These are phyloP conservation scores for Lactarius akahatsu DNA, from an alignment of 768 basidiomycete genomes.

Conservation along the genomic window DNA sequence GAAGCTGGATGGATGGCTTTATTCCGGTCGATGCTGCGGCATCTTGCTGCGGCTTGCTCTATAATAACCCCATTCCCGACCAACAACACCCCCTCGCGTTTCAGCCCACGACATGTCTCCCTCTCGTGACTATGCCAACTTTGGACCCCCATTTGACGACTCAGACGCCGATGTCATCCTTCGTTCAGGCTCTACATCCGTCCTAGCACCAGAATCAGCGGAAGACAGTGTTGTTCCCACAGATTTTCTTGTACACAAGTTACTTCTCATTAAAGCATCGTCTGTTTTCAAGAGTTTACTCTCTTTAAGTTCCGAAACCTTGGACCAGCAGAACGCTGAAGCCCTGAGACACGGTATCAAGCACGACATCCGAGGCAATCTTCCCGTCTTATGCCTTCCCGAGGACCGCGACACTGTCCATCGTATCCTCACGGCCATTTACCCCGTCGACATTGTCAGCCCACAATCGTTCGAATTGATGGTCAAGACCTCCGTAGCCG, in stretches of 20 bases:
- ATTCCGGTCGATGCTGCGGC: neutral
- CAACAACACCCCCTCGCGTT: neutral
- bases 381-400: conserved; percentile 11
- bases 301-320: neutral
- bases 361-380: neutral
- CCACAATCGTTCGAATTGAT: conserved; percentile 10
- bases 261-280: conserved; percentile 18
- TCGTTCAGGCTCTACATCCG: neutral
- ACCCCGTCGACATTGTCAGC: conserved; percentile 16
- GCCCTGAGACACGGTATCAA: neutral
- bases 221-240: neutral
- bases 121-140: conserved; percentile 29
- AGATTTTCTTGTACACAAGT: conserved; percentile 15
- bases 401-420: conserved; percentile 20
- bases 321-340: neutral
- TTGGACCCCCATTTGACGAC: conserved; percentile 48
- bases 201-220: neutral
- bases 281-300: conserved; percentile 18
- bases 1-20: neutral
- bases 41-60: neutral
- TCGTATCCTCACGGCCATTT: conserved; percentile 16
- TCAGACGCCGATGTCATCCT: conserved; percentile 37
- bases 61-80: neutral
- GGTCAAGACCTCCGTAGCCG: neutral
- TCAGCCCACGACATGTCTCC: conserved; percentile 8